Evolutionary conservation across 768 basidiomycete species (phyloP), one percentile per base, ranked within the genome.

Genomic region (Podaxis pistillaris): DNA sequence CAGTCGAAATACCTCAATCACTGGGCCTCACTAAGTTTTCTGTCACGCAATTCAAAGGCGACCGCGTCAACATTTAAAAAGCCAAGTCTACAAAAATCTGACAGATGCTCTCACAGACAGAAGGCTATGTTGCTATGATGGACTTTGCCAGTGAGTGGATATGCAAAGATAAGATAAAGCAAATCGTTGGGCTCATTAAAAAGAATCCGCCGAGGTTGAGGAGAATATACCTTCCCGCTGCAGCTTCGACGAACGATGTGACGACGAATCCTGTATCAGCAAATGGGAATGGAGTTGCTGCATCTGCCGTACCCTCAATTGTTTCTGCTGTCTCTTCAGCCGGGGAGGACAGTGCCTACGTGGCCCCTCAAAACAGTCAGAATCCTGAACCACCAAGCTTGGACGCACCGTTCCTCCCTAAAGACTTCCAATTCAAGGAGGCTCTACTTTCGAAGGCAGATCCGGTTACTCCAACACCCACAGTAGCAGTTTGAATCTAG

Each of bases 1-100:
- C 69, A 93, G 92, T 81, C 84, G 26, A 82, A 84, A 73, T 93
- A 94, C 69, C 76, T 94, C 8, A 81, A 86, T 62, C 90, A 95
- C 68, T 82, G 85, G 79, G 87, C 17, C 84, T 90, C 58, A 95
- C 95, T 26, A 96, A 96, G 71, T 95, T 94, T 75, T 93, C 94
- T 67, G 76, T 91, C 28, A 80, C 81, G 13, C 92, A 94, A 71
- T 93, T 96, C 82, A 90, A 89, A 69, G 87, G 86, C 2, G 72
- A 80, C 2, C 84, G 87, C 44, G 74, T 82, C 1, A 77, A 79
- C 5, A 74, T 86, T 49, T 81, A 78, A 38, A 91, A 88, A 68
- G 74, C 80, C 1, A 83, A 89, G 37, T 82, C 85, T 2, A 87
- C 84, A 58, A 74, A 75, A 1, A 73, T 88, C 52, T 82, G 83